Evolutionary conservation across 768 basidiomycete genomes (phyloP), one percentile per base, ranked within the genome.

Genomic region (Mycena belliarum): DNA sequence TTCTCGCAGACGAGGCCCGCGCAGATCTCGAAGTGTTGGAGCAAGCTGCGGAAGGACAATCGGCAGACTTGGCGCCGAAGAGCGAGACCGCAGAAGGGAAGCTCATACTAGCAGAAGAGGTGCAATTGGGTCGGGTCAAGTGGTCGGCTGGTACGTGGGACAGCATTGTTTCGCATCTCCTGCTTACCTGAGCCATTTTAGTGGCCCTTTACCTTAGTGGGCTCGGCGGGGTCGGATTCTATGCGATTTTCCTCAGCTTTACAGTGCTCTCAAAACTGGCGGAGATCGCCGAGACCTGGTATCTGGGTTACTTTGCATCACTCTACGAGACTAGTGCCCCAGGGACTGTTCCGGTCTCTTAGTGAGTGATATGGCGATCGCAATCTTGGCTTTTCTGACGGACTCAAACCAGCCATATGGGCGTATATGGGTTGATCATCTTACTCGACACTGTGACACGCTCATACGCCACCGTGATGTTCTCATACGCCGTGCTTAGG

Each of bases 101-200:
- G 62, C 70, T 83, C 3, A 73, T 82, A 25, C 63, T 80, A 3
- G 75, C 72, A 0, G 82, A 83, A 63, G 82, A 83, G 56, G 69
- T 80, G n/a, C 70, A 70, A 0, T 69, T 72, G 38, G 82, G 82
- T 0, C 75, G 72, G 40, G 76, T 82, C 16, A 72, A 76, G 18
- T 79, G 77, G 71, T 61, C 54, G n/a, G 58, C 58, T 4, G 43
- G 59, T 56, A 38, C 26, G 59, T 55, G 14, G 4, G 5, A 6
- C 7, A 6, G 7, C 25, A 16, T 16, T 10, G 20, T n/a, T n/a
- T n/a, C n/a, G n/a, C n/a, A n/a, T n/a, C n/a, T n/a, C n/a, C 12
- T 29, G 16, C 15, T 20, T 16, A n/a, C 15, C 8, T 11, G 32
- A 1, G 23, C 28, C 18, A 12, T 59, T n/a, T 26, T 69, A 69